Evolutionary conservation across 768 basidiomycete genomes (phyloP).

Genomic region (Lanmaoa pseudosensibilis): DNA sequence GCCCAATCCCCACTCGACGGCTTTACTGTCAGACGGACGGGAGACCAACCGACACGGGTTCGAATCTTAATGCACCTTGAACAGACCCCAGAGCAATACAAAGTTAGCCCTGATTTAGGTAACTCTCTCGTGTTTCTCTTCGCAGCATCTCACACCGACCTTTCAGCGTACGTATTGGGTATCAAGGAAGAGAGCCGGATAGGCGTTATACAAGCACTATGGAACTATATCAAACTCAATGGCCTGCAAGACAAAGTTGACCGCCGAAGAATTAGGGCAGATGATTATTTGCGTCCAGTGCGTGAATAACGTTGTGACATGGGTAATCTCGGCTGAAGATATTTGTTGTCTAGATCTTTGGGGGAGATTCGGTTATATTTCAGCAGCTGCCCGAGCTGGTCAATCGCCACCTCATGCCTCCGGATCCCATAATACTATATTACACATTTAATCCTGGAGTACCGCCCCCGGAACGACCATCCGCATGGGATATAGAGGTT

Average conservation of each 20-base stretch:
- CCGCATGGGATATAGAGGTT: conserved; percentile 85
- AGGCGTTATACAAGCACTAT: conserved; percentile 78
- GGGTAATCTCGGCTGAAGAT: neutral
- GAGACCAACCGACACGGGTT: conserved; percentile 74
- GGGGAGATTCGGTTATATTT: conserved; percentile 68
- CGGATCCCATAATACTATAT: conserved; percentile 79
- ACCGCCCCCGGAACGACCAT: conserved; percentile 65
- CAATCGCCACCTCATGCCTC: conserved; percentile 72
- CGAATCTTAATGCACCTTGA: conserved; percentile 85
- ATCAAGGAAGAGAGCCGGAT: conserved; percentile 84
- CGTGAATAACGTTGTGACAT: conserved; percentile 14
- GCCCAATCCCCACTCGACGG: conserved; percentile 72
- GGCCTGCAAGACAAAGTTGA: conserved; percentile 83
- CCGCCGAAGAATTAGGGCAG: conserved; percentile 65
- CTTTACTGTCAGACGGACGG: conserved; percentile 79
- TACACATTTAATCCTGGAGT: conserved; percentile 67
- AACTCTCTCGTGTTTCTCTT: conserved; percentile 1
- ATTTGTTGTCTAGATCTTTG: conserved; percentile 56
- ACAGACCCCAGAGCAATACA: conserved; percentile 85
- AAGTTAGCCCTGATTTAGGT: conserved; percentile 76
- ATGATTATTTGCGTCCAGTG: conserved; percentile 67
- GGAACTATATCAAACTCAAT: conserved; percentile 90
- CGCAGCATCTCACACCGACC: conserved; percentile 1
- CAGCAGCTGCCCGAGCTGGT: conserved; percentile 82
- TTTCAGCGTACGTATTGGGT: conserved; percentile 60